A percentile compares a stretch with the other conserved stretches of the same genome.
phyloP scores from a whole-genome alignment of 1,139 yeast genomes.

The Meyerozyma sp. region DNA sequence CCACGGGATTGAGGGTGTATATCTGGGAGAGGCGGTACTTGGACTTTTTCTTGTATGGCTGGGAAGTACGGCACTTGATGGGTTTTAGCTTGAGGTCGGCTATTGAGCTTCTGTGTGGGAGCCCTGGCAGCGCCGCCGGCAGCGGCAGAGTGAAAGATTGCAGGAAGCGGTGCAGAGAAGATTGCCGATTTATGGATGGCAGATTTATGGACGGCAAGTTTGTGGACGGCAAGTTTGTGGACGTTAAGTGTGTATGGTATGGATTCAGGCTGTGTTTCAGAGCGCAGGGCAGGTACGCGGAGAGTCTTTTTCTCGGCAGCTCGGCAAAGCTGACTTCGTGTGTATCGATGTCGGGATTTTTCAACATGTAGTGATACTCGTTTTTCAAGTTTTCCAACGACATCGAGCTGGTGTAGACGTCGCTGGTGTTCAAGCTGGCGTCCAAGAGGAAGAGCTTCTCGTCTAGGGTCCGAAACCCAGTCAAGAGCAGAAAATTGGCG shows the following conservation, averaged over 20 bases:
- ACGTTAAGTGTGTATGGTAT: too few relatives aligned
- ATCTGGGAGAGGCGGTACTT: conserved; percentile 35
- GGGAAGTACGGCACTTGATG: conserved; percentile 28
- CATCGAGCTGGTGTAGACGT: conserved; percentile 35
- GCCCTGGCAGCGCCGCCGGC: too few relatives aligned
- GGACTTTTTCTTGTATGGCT: conserved; percentile 37
- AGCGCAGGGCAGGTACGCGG: neutral
- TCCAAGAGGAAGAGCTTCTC: conserved; percentile 33
- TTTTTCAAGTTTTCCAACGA: conserved; percentile 44
- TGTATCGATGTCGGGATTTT: neutral
- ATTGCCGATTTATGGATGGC: too few relatives aligned
- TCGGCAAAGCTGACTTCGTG: neutral
- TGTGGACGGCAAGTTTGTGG: too few relatives aligned
- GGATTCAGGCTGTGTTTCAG: neutral
- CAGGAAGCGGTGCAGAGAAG: too few relatives aligned
- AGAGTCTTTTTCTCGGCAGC: too few relatives aligned
- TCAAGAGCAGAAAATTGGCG: conserved; percentile 17
- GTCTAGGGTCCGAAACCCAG: conserved; percentile 25
- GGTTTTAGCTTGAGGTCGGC: conserved; percentile 39
- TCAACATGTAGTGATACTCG: conserved; percentile 29
- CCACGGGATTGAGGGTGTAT: conserved; percentile 35
- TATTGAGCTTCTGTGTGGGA: conserved; percentile 20
- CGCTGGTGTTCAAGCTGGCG: conserved; percentile 27
- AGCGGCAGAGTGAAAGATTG: too few relatives aligned
- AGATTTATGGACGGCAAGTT: too few relatives aligned